These are phyloP conservation scores for Shiraia bambusicola DNA, from an alignment of 2,329 filamentous ascomycete species.

Conservation along the genomic window DNA sequence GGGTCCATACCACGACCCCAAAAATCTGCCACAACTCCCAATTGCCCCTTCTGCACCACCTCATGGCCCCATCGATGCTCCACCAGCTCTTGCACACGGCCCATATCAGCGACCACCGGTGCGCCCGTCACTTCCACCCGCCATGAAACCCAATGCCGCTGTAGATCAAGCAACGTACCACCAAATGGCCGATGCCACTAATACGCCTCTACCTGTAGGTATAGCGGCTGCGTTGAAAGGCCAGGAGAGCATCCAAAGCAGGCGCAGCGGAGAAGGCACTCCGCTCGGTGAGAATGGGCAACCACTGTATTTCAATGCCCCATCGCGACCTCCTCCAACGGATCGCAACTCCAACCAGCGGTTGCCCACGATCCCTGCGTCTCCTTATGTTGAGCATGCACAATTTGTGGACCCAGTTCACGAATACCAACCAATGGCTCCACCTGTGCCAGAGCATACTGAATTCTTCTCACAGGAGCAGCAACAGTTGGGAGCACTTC, in stretches of 20 bases:
- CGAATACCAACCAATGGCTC: slow-evolving; percentile 35
- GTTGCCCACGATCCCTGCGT: slow-evolving; percentile 51
- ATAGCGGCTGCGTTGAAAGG: slow-evolving; percentile 45
- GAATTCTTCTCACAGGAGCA: slow-evolving; percentile 27
- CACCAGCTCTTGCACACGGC: slow-evolving; percentile 77
- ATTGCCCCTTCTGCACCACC: slow-evolving; percentile 47
- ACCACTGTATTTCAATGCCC: slow-evolving; percentile 42
- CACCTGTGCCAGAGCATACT: slow-evolving; percentile 41
- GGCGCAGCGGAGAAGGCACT: slow-evolving; percentile 37
- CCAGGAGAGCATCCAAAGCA: slow-evolving; percentile 33
- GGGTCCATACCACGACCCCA: slow-evolving; percentile 27
- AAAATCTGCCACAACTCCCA: slow-evolving; percentile 36
- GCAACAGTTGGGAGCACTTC: slow-evolving; percentile 24
- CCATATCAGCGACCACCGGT: slow-evolving; percentile 69
- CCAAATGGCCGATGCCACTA: slow-evolving; percentile 73
- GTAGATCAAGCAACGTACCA: slow-evolving; percentile 80
- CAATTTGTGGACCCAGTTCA: slow-evolving; percentile 38
- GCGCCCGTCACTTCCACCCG: slow-evolving; percentile 70
- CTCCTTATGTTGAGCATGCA: slow-evolving; percentile 46
- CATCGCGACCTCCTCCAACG: slow-evolving; percentile 57
- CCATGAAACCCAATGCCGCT: slow-evolving; percentile 78
- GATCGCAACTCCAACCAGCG: slow-evolving; percentile 47
- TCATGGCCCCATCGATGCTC: slow-evolving; percentile 73
- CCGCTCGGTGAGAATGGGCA: slow-evolving; percentile 21
- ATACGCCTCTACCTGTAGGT: slow-evolving; percentile 46